A percentile compares a stretch with the other conserved stretches of the same genome.
Conservation (phyloP, 805 yeast genomes). For the Candida chauliodis region DNA sequence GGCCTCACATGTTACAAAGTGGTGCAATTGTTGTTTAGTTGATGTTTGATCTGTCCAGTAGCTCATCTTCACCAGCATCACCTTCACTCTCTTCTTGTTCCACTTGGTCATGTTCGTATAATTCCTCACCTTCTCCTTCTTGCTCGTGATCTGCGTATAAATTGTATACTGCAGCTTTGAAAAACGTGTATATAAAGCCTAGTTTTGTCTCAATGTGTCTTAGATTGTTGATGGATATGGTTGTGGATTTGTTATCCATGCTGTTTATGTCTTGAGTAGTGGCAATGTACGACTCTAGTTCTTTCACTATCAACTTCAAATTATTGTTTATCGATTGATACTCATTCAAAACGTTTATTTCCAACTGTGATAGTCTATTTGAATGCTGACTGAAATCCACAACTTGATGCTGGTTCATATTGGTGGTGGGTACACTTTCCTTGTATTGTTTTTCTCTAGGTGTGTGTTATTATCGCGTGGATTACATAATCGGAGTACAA, state of each 20-base stretch:
- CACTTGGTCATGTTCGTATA: conserved; percentile 23
- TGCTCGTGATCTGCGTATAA: conserved; percentile 36
- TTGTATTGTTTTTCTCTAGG: background rate
- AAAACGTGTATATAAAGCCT: conserved; percentile 60
- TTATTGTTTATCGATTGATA: conserved; percentile 7
- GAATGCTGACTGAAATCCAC: background rate
- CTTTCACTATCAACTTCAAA: conserved; percentile 2
- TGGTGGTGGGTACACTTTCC: no score
- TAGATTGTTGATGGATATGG: conserved; percentile 36
- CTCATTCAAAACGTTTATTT: conserved; percentile 4
- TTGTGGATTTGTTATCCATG: conserved; percentile 1
- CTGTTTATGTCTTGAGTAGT: background rate
- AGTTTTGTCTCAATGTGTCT: conserved; percentile 61
- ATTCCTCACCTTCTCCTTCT: conserved; percentile 29
- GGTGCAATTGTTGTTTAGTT: no score
- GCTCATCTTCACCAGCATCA: conserved; percentile 9
- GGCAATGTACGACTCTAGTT: conserved; percentile 1
- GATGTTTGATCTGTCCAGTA: conserved; percentile 2
- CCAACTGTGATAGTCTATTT: background rate
- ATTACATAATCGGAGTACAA: background rate
- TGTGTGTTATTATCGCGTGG: background rate
- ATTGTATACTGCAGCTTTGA: conserved; percentile 70
- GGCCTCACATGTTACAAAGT: no score
- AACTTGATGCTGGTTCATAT: background rate
- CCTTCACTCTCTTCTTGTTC: conserved; percentile 26